A percentile compares a stretch with the other conserved stretches of the same genome.
Evolutionary conservation across 495 filamentous ascomycete genomes (phyloP).

Genomic region (Pyronema domesticum): DNA sequence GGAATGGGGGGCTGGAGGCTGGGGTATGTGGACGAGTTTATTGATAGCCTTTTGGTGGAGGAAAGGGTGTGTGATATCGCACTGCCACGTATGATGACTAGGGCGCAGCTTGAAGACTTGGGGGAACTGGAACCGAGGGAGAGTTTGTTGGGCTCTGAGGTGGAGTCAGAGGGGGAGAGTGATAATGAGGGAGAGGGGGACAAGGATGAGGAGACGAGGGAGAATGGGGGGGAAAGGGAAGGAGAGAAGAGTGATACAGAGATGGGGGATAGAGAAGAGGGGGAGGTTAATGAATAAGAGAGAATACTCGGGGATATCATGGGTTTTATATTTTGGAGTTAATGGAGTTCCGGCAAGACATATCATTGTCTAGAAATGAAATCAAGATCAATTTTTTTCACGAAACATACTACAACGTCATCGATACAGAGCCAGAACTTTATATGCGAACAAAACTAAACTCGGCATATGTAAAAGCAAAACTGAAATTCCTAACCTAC

Average conservation of each 20-base stretch:
- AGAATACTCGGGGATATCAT: background rate
- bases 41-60: conserved; percentile 80
- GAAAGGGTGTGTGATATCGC: conserved; percentile 81
- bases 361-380: background rate
- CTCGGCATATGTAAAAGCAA: too few species aligned
- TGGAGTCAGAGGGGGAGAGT: conserved; percentile 63
- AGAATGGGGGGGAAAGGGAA: too few species aligned
- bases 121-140: conserved; percentile 70
- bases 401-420: too few species aligned
- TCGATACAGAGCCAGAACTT: too few species aligned
- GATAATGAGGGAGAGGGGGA: conserved; percentile 19
- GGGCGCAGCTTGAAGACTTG: conserved; percentile 73
- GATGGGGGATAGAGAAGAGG: conserved; percentile 5
- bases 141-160: conserved; percentile 62
- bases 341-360: background rate
- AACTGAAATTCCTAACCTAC: too few species aligned
- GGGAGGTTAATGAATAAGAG: conserved; percentile 14
- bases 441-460: too few species aligned
- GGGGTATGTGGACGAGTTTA: conserved; percentile 79
- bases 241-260: too few species aligned
- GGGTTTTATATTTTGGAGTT: background rate
- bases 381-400: too few species aligned
- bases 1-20: conserved; percentile 52
- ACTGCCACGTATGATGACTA: conserved; percentile 73
- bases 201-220: background rate